phyloP scores from a whole-genome alignment of 345 rosid genomes.

The Syzygium grande region DNA sequence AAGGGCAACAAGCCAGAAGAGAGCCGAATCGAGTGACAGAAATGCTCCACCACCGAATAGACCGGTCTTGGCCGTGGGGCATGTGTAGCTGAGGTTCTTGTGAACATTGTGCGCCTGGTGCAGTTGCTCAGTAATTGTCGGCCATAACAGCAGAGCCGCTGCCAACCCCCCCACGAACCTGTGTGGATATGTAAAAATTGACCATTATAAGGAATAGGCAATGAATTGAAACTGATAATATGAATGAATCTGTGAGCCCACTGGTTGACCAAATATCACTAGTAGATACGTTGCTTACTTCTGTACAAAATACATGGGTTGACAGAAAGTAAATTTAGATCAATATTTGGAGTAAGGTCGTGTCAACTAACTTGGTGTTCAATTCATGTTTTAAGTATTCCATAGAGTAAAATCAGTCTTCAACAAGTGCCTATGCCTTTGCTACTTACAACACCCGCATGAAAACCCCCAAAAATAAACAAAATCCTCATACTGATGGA shows the following conservation, averaged over 20 bases:
- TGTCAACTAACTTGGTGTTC: not conserved
- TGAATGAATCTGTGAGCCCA: not conserved
- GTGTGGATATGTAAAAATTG: not conserved
- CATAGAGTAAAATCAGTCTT: not conserved
- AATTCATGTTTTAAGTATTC: not conserved
- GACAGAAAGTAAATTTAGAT: not conserved
- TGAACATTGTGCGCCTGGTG: constrained; percentile 58
- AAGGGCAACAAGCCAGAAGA: constrained; percentile 76
- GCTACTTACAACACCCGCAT: not conserved
- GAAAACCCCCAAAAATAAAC: not conserved
- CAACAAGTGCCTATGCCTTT: not conserved
- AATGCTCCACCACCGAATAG: constrained; percentile 85
- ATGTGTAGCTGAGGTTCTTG: constrained; percentile 23
- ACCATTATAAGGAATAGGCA: not conserved
- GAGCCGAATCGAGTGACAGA: constrained; percentile 67
- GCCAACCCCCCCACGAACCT: constrained; percentile 65
- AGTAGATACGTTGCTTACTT: not conserved
- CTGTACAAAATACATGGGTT: not conserved
- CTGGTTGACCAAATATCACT: not conserved
- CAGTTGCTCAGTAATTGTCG: constrained; percentile 70
- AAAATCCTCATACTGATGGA: not conserved
- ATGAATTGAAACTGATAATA: not conserved
- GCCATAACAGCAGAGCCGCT: constrained; percentile 56
- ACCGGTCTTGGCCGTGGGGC: constrained; percentile 87
- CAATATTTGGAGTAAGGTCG: not conserved